Base-by-base conservation (phyloP, 2,329 filamentous ascomycete species). In the Nemania abortiva region DNA sequence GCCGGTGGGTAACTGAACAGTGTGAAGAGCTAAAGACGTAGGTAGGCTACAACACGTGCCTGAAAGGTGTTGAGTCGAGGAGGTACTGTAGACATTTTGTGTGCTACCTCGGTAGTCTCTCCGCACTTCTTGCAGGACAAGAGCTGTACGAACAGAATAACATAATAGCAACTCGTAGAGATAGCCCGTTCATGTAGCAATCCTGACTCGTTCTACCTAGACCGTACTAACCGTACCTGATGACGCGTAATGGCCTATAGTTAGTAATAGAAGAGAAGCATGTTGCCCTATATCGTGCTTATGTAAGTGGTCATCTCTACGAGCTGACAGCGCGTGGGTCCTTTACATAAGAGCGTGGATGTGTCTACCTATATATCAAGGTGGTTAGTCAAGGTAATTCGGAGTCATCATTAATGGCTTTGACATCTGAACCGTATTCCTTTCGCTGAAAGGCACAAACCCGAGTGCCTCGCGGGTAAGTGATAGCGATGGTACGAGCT, bases 91-190 rank as follows among this genome's bases (percentile, higher is more conserved):
- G 24, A 20, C 20, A 47, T 20, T 42, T 31, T 52, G 53, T 29
- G 56, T 61, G 42, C 45, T 57, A 68, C 65, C 47, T 68, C 65
- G 62, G 65, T 58, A 60, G 27, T n/a, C 37, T 50, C 49, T 57
- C 65, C 57, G 58, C 37, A 55, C 15, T 55, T 52, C 27, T 47
- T 34, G 54, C 31, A 58, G 24, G 11, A 52, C n/a, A 45, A 37
- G 31, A 42, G 29, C 24, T 34, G 27, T 45, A 49, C 42, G 34
- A 37, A 62, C 27, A 53, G 45, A 29, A 39, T 2, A 31, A 37
- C 31, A 42, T 61, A 42, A 63, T 60, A 49, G 42, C 5, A 31
- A 63, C 45, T 56, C 18, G 24, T 56, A 10, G 9, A 49, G 47
- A 52, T 57, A 47, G 42, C 24, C 50, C 52, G 6, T 24, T 53